These are phyloP conservation scores for Xylariales sp. DNA, from an alignment of 2,329 filamentous ascomycete species.

Conservation along the genomic window DNA sequence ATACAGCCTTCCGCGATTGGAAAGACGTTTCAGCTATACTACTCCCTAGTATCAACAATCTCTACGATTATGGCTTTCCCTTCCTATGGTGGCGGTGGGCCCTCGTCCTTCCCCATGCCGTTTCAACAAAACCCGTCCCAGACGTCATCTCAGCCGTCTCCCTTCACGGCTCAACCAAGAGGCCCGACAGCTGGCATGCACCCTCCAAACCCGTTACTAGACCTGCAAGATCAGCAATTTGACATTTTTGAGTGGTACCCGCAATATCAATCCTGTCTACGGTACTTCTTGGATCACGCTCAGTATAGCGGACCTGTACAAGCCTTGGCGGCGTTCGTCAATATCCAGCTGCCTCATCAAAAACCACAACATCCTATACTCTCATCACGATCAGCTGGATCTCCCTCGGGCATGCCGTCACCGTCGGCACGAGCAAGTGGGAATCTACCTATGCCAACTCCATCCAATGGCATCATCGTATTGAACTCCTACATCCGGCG, in stretches of 20 bases:
- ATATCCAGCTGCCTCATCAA: conserved; percentile 87
- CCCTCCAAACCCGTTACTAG: conserved; percentile 18
- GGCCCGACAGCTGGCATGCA: conserved; percentile 17
- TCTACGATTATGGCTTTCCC: conserved; percentile 20
- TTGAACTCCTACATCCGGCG: conserved; percentile 87
- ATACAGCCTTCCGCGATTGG: not conserved
- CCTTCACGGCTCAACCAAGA: conserved; percentile 14
- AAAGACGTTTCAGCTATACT: not conserved
- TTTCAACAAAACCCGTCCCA: conserved; percentile 19
- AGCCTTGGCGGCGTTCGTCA: conserved; percentile 83
- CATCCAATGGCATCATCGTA: conserved; percentile 48
- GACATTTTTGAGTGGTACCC: conserved; percentile 93
- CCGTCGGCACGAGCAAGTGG: conserved; percentile 20
- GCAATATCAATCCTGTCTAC: conserved; percentile 82
- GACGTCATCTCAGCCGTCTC: conserved; percentile 20
- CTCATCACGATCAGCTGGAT: conserved; percentile 32
- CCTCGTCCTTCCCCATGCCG: conserved; percentile 17
- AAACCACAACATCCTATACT: conserved; percentile 44
- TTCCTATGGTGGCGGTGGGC: conserved; percentile 17
- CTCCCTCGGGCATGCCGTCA: conserved; percentile 29
- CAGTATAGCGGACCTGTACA: conserved; percentile 81
- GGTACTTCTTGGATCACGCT: conserved; percentile 87
- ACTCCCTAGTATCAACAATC: not conserved
- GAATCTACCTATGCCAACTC: conserved; percentile 23
- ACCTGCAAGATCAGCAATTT: conserved; percentile 39